Evolutionary conservation across 441 rosid genomes (phyloP).

Genomic region (Gossypium lobatum): DNA sequence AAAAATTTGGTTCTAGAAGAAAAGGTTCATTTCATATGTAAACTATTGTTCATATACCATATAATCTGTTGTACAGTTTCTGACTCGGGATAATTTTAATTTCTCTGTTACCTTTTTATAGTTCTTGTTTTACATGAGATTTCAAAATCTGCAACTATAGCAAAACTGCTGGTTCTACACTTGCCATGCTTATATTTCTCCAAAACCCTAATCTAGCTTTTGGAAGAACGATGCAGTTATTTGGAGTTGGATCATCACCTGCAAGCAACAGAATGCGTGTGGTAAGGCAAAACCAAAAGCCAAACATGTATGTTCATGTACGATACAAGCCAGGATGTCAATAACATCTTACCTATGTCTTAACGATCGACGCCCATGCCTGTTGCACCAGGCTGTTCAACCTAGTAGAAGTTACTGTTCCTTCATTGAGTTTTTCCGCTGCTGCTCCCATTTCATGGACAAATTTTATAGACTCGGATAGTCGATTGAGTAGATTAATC

Average conservation of each 20-base stretch:
- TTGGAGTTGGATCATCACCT: neutral
- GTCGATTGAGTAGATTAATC: slow-evolving; percentile 66
- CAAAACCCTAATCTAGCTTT: neutral
- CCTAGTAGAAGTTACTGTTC: slow-evolving; percentile 20
- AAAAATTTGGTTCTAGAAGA: neutral
- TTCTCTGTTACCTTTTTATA: neutral
- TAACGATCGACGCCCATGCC: slow-evolving; percentile 20
- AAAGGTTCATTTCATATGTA: neutral
- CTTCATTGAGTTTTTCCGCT: slow-evolving; percentile 35
- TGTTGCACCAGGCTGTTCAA: slow-evolving; percentile 23
- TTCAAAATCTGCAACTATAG: neutral
- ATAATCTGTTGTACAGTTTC: neutral
- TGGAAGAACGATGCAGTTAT: neutral
- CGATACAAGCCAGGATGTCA: neutral
- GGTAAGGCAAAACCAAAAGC: neutral
- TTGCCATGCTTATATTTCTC: neutral
- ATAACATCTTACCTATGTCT: slow-evolving; percentile 19
- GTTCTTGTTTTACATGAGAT: neutral
- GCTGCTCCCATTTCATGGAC: slow-evolving; percentile 60
- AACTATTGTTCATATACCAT: neutral
- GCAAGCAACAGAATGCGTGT: neutral
- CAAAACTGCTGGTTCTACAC: slow-evolving; percentile 2
- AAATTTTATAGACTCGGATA: slow-evolving; percentile 65
- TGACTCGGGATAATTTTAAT: neutral
- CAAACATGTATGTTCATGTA: neutral